phyloP scores from a whole-genome alignment of 2,329 filamentous ascomycete genomes.

The Claviceps arundinis region DNA sequence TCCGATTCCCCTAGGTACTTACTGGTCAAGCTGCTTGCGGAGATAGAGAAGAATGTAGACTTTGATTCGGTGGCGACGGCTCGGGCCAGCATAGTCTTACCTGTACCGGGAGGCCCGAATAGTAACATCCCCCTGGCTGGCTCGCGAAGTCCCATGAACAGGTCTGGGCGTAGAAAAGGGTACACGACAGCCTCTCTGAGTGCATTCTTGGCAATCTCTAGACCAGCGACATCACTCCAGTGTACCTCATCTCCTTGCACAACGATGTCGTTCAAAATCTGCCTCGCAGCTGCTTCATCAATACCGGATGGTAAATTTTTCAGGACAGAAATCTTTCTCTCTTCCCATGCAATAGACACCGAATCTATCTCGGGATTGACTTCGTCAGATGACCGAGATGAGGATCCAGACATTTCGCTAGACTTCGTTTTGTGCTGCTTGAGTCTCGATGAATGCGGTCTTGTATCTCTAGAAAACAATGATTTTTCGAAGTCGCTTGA shows the following conservation, averaged over 20 bases:
- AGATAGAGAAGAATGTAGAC: slow-evolving; percentile 95
- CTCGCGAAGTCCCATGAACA: slow-evolving; percentile 91
- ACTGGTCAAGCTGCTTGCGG: slow-evolving; percentile 82
- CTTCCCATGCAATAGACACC: slow-evolving; percentile 41
- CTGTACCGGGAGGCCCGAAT: slow-evolving; percentile 94
- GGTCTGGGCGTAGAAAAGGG: slow-evolving; percentile 83
- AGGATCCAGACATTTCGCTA: slow-evolving; percentile 31
- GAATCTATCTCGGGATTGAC: slow-evolving; percentile 25
- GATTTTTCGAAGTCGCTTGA: slow-evolving; percentile 13
- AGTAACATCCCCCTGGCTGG: slow-evolving; percentile 90
- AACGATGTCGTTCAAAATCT: slow-evolving; percentile 93
- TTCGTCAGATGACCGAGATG: slow-evolving; percentile 33
- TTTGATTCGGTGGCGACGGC: slow-evolving; percentile 85
- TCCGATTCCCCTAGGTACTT: slow-evolving; percentile 96
- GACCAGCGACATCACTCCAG: slow-evolving; percentile 85
- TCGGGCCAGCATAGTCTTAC: slow-evolving; percentile 94
- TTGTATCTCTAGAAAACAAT: slow-evolving; percentile 11
- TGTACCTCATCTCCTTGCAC: slow-evolving; percentile 88
- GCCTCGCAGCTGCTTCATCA: slow-evolving; percentile 69
- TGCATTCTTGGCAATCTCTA: slow-evolving; percentile 81
- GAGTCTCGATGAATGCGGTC: slow-evolving; percentile 16
- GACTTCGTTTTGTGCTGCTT: slow-evolving; percentile 21
- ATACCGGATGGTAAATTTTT: slow-evolving; percentile 71
- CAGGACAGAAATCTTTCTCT: slow-evolving; percentile 50
- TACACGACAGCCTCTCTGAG: slow-evolving; percentile 95